Conservation (phyloP, 306 rosid species). For the Oxytropis ochrocephala region DNA sequence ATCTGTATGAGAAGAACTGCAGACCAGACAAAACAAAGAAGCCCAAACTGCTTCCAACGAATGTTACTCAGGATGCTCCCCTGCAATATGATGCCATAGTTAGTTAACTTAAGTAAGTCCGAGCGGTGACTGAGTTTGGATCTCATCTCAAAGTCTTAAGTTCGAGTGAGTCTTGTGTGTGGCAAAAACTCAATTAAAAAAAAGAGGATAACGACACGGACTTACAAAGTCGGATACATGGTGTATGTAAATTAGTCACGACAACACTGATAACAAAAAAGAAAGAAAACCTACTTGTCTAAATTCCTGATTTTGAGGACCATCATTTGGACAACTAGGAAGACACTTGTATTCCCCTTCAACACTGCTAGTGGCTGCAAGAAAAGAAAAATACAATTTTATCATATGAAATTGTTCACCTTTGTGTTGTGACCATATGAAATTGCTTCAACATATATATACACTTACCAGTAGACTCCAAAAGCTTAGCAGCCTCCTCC, state of each 20-base stretch:
- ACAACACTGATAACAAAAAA: no score
- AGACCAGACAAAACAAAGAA: conserved; percentile 68
- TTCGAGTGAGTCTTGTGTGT: background rate
- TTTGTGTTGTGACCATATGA: background rate
- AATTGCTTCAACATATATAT: background rate
- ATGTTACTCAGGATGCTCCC: conserved; percentile 44
- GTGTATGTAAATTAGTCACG: no score
- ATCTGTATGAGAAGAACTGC: conserved; percentile 54
- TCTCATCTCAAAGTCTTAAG: no score
- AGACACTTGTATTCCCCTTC: conserved; percentile 55
- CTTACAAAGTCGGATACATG: no score
- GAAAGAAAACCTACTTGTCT: conserved; percentile 27
- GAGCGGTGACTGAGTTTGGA: no score
- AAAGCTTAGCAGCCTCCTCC: conserved; percentile 55
- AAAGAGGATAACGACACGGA: no score
- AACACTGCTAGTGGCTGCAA: conserved; percentile 30
- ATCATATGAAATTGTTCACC: background rate
- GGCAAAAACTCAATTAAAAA: no score
- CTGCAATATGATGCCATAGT: conserved; percentile 22
- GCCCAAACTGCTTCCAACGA: conserved; percentile 63
- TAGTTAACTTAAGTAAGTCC: no score
- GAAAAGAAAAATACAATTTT: background rate
- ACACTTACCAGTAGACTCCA: conserved; percentile 54
- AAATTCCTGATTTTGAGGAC: conserved; percentile 14
- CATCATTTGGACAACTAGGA: conserved; percentile 37